Conservation (phyloP, 768 basidiomycete species). For the Lactifluus hygrophoroides region DNA sequence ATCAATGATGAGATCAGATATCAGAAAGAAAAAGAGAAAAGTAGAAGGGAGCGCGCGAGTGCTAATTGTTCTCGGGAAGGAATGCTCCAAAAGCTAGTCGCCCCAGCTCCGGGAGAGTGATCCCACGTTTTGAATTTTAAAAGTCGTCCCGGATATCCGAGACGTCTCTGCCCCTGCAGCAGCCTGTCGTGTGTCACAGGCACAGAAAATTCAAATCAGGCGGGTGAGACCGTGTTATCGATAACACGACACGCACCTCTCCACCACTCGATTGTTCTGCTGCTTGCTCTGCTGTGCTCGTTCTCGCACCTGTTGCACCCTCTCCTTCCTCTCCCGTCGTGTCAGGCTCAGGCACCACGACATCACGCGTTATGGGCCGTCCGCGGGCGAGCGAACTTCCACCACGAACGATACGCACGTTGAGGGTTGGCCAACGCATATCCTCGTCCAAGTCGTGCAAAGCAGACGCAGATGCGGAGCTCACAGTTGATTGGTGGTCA, state of each 20-base stretch:
- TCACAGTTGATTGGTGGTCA: conserved; percentile 23
- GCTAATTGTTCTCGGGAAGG: neutral
- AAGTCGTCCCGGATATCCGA: conserved; percentile 11
- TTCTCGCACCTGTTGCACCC: neutral
- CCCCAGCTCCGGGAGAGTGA: conserved; percentile 29
- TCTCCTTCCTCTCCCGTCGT: neutral
- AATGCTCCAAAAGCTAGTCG: conserved; percentile 20
- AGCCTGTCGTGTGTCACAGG: neutral
- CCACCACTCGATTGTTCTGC: neutral
- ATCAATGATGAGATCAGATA: neutral
- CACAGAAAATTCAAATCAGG: neutral
- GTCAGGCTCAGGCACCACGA: neutral
- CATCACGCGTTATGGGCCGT: conserved; percentile 15
- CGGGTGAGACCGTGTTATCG: too few relatives aligned
- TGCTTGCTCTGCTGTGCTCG: neutral
- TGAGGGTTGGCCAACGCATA: conserved; percentile 24
- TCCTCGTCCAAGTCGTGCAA: conserved; percentile 27
- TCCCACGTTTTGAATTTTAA: conserved; percentile 27
- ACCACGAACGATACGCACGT: conserved; percentile 26
- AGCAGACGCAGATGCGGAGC: conserved; percentile 27
- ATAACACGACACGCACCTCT: neutral
- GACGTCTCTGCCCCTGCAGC: neutral
- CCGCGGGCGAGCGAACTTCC: conserved; percentile 19
- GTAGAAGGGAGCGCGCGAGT: neutral
- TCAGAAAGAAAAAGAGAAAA: neutral